Evolutionary conservation across 75 land plant genomes (phyloP).

Genomic region (Sequoiadendron giganteum): DNA sequence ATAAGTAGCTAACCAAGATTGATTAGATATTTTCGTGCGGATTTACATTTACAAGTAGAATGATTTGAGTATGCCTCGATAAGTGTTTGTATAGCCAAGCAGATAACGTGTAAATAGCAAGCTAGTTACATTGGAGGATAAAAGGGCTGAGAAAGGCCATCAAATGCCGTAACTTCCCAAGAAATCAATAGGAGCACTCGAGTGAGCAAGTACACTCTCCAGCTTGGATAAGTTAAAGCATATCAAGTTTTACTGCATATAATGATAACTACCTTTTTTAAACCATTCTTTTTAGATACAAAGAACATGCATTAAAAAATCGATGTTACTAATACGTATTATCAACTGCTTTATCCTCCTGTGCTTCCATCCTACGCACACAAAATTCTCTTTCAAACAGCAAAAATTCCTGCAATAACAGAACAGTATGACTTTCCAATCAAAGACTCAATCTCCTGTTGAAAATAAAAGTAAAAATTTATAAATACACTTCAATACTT

Average conservation of each 20-base stretch:
- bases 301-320: neutral
- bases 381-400: slow-evolving; percentile 73
- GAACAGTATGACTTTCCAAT: neutral
- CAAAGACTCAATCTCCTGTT: neutral
- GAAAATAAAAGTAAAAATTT: neutral
- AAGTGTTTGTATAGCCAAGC: too few relatives aligned
- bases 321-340: neutral
- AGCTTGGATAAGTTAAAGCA: neutral
- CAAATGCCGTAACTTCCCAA: neutral
- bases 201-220: neutral
- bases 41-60: neutral
- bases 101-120: too few relatives aligned
- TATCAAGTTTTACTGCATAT: neutral
- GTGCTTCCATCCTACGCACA: slow-evolving; percentile 57
- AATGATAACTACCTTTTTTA: too few relatives aligned
- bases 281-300: neutral
- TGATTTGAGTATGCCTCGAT: too few relatives aligned
- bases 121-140: neutral
- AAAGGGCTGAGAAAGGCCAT: neutral
- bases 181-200: neutral
- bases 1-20: neutral
- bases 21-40: neutral
- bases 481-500: neutral
- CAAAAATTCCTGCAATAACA: slow-evolving; percentile 64
- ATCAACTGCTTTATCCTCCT: slow-evolving; percentile 31